Conservation (phyloP, 2,329 filamentous ascomycete species). For the Penicillium crustosum region DNA sequence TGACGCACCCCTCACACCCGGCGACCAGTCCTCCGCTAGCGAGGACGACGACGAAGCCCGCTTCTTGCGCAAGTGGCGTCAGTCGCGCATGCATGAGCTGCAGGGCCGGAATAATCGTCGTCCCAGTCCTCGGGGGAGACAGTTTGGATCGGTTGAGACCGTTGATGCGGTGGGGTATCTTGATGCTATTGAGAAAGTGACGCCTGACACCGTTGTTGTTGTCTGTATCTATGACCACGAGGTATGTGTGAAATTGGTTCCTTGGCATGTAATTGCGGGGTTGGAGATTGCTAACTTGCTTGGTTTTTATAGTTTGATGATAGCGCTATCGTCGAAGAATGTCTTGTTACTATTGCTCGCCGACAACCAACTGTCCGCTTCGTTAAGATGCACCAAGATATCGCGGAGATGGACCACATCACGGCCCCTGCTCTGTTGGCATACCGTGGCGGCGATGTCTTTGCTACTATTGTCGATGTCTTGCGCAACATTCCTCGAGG, state of each 20-base stretch:
- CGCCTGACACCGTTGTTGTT: slow-evolving; percentile 76
- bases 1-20: slow-evolving; percentile 16
- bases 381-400: slow-evolving; percentile 84
- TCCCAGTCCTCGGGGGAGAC: slow-evolving; percentile 72
- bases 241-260: slow-evolving; percentile 54
- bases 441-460: slow-evolving; percentile 86
- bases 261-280: neutral
- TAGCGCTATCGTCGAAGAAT: slow-evolving; percentile 75
- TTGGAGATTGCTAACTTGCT: neutral
- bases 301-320: slow-evolving; percentile 64
- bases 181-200: slow-evolving; percentile 92
- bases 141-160: slow-evolving; percentile 75
- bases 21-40: slow-evolving; percentile 35
- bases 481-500: slow-evolving; percentile 76
- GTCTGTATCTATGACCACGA: slow-evolving; percentile 90
- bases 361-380: slow-evolving; percentile 74
- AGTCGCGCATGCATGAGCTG: slow-evolving; percentile 76
- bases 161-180: slow-evolving; percentile 91
- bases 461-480: slow-evolving; percentile 84
- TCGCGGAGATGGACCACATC: slow-evolving; percentile 90
- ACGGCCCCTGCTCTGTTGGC: slow-evolving; percentile 84
- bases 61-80: slow-evolving; percentile 84
- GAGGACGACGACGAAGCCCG: slow-evolving; percentile 70
- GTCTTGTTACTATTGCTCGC: slow-evolving; percentile 71
- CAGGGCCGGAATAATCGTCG: slow-evolving; percentile 64